Percentiles rank a stretch among this genome's conserved stretches.
phyloP scores from a whole-genome alignment of 2,329 filamentous ascomycete species.

The Pestalotiopsis sp. region DNA sequence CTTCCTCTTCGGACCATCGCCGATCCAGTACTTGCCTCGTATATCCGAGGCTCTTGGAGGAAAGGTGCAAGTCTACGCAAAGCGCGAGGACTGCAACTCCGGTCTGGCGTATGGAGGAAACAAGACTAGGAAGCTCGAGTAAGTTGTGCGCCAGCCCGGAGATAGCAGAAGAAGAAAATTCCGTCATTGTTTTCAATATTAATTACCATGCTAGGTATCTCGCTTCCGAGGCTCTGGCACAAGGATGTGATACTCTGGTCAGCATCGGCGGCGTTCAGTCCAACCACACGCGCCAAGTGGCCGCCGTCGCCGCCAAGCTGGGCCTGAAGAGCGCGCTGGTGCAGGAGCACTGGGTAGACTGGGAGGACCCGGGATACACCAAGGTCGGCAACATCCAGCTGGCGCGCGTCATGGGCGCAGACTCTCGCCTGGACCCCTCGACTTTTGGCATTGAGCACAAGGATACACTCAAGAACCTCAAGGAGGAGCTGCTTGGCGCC shows the following conservation, averaged over 20 bases:
- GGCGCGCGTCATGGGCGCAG: slow-evolving; percentile 65
- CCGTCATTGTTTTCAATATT: not conserved
- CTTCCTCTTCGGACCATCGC: slow-evolving; percentile 67
- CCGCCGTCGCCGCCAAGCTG: slow-evolving; percentile 58
- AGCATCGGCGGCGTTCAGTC: slow-evolving; percentile 69
- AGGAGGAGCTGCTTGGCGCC: slow-evolving; percentile 48
- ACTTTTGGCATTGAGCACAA: slow-evolving; percentile 71
- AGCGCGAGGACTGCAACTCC: slow-evolving; percentile 71
- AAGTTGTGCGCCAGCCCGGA: slow-evolving; percentile 16
- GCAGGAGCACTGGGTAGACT: slow-evolving; percentile 70
- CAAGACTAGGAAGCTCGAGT: slow-evolving; percentile 70
- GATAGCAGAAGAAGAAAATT: not conserved
- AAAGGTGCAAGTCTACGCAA: slow-evolving; percentile 65
- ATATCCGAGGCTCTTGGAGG: slow-evolving; percentile 62
- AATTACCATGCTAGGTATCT: slow-evolving; percentile 50
- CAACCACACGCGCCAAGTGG: slow-evolving; percentile 69
- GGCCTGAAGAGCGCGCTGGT: slow-evolving; percentile 58
- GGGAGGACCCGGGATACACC: slow-evolving; percentile 58
- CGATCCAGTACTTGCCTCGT: slow-evolving; percentile 65
- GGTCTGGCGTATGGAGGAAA: slow-evolving; percentile 68
- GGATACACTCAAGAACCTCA: slow-evolving; percentile 53
- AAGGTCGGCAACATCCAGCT: slow-evolving; percentile 72
- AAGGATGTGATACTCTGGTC: slow-evolving; percentile 61
- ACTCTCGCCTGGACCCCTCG: slow-evolving; percentile 59
- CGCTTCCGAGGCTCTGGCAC: slow-evolving; percentile 58